Base-by-base conservation (phyloP, 441 rosid species). In the Metrosideros polymorpha region DNA sequence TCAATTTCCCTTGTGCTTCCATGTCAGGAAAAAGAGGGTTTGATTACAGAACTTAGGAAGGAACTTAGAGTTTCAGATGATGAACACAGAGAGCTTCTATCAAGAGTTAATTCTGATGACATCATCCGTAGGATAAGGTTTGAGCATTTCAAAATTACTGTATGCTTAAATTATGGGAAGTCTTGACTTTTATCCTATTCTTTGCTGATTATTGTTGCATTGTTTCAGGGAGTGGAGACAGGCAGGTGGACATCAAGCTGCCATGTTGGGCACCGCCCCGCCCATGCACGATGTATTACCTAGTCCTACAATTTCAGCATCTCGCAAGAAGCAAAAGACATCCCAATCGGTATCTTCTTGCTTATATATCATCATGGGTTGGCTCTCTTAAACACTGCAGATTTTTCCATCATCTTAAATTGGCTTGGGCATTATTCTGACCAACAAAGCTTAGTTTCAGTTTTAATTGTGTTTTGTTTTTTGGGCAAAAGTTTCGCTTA, bases 51-150 rank as follows among this genome's bases (percentile, higher is more conserved):
- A 86, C 92, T 97, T 76, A 94, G 99, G 87, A 97, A 94, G 90
- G 99, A 96, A 90, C 88, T 97, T 53, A 93, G 99, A 90, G 98
- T 97, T n/a, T 97, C 99, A 59, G 98, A 97, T 89, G 99, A 96
- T 75, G 98, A 97, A 89, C 99, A 96, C 88, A 94, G 99, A 91
- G 98, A 96, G 89, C 96, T 96, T 83, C 90, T 97, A 85, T 89
- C 94, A 35, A 92, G 88, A 91, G 99, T 97, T 89, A 93, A 96
- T 89, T 91, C 93, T 71, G 99, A 97, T 84, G 98, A 97, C 79
- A 90, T 94, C 84, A 94, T 97, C 89, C 92, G 85, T 82, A 93
- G 92, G 87, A 96, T 98, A 90, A 98, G 99, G 99, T 98, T 85
- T 71, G 90, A 79, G 45, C n/a, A 50, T 52, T 35, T 83, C 59